phyloP scores from a whole-genome alignment of 2,329 filamentous ascomycete genomes.

The Colletotrichum truncatum region DNA sequence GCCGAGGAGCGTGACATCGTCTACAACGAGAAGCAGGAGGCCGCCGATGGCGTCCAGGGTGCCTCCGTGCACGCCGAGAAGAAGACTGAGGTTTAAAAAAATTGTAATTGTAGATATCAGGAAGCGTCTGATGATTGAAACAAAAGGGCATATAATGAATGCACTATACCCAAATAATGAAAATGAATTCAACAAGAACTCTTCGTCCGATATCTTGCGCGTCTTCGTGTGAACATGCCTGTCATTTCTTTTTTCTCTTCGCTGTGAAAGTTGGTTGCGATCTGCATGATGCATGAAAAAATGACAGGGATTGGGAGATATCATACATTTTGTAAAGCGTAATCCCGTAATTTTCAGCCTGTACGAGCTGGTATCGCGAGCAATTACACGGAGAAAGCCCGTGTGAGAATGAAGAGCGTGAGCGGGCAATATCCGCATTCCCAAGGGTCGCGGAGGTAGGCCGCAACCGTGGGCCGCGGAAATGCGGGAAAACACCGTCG shows the following conservation, averaged over 20 bases:
- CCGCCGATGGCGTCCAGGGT: constrained; percentile 41
- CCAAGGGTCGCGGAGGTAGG: background rate
- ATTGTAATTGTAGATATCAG: background rate
- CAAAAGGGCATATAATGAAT: constrained; percentile 27
- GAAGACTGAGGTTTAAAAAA: constrained; percentile 24
- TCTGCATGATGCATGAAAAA: background rate
- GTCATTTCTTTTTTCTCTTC: background rate
- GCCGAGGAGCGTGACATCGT: constrained; percentile 56
- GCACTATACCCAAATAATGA: constrained; percentile 27
- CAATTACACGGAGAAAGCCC: background rate
- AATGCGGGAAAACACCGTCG: background rate
- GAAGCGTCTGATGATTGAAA: background rate
- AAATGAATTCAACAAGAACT: background rate
- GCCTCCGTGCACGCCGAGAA: constrained; percentile 47
- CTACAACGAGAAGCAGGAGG: constrained; percentile 53
- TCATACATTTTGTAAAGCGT: background rate
- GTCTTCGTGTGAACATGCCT: background rate
- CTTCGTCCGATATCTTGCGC: background rate
- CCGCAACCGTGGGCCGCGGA: background rate
- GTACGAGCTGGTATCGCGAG: too few relatives aligned
- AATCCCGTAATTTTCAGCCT: too few relatives aligned
- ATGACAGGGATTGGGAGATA: background rate
- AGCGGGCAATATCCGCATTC: too few relatives aligned
- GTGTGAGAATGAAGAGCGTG: background rate
- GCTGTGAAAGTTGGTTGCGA: background rate